Percentiles rank a stretch among this genome's conserved stretches.
These are phyloP conservation scores for Persicaria maculosa DNA, from an alignment of 148 eudicot species.

Conservation along the genomic window DNA sequence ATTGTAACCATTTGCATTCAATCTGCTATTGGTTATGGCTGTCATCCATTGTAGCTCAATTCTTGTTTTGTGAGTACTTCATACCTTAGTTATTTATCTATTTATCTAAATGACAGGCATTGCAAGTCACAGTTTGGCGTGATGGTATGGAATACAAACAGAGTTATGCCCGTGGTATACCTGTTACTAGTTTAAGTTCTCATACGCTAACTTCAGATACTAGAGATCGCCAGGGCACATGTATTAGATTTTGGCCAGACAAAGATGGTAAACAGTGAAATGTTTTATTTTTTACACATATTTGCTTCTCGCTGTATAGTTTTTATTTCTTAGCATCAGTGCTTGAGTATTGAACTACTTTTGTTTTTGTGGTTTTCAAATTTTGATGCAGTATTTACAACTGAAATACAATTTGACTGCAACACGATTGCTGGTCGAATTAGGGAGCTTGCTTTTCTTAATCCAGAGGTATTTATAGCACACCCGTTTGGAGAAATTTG, in stretches of 20 bases:
- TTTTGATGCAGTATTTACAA: slow-evolving; percentile 68
- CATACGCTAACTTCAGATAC: slow-evolving; percentile 41
- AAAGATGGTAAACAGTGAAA: slow-evolving; percentile 44
- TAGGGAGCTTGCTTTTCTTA: slow-evolving; percentile 95
- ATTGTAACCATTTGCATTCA: background rate
- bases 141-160: slow-evolving; percentile 78
- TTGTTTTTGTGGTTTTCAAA: background rate
- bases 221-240: slow-evolving; percentile 60
- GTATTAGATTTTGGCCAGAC: slow-evolving; percentile 89
- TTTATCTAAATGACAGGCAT: slow-evolving; percentile 31
- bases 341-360: background rate
- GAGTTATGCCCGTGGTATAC: slow-evolving; percentile 88
- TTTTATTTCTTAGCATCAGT: background rate
- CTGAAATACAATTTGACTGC: slow-evolving; percentile 73
- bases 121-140: slow-evolving; percentile 87
- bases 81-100: background rate
- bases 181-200: slow-evolving; percentile 49
- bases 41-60: background rate
- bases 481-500: too few species aligned
- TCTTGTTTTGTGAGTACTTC: background rate
- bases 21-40: background rate
- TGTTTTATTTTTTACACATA: slow-evolving; percentile 10
- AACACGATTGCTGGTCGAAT: slow-evolving; percentile 83
- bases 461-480: slow-evolving; percentile 54
- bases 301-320: background rate